Conservation (phyloP, 139 green algal species). For the Chlamydomonas urium region DNA sequence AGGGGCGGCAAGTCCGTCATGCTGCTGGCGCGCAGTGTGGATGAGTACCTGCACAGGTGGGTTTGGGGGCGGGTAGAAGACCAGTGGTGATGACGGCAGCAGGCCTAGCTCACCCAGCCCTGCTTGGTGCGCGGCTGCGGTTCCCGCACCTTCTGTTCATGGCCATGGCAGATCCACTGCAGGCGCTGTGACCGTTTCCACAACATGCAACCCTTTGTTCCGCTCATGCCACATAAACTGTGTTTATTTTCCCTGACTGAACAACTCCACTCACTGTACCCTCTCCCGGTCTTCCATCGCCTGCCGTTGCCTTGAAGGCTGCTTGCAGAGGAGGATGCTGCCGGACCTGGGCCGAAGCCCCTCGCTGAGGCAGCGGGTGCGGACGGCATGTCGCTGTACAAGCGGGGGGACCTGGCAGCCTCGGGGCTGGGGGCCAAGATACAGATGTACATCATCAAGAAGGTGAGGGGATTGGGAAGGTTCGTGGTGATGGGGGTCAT, state of each 20-base stretch:
- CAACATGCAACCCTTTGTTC: too few species aligned
- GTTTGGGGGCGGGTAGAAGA: too few species aligned
- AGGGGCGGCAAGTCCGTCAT: slow-evolving; percentile 32
- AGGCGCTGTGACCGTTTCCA: too few species aligned
- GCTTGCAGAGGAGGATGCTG: slow-evolving; percentile 66
- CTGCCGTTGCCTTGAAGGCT: slow-evolving; percentile 35
- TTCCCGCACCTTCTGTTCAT: too few species aligned
- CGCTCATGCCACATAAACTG: too few species aligned
- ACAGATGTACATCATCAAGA: slow-evolving; percentile 60
- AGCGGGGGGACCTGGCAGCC: slow-evolving; percentile 34
- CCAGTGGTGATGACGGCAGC: too few species aligned
- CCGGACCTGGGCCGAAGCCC: background rate
- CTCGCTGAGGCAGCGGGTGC: slow-evolving; percentile 39
- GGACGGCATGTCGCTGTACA: slow-evolving; percentile 48
- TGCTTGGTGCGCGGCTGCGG: too few species aligned
- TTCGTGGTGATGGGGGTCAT: background rate
- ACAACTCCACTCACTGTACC: too few species aligned
- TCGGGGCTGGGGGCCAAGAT: slow-evolving; percentile 35
- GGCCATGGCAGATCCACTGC: too few species aligned
- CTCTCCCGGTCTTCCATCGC: too few species aligned
- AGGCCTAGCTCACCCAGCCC: too few species aligned
- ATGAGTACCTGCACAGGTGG: slow-evolving; percentile 70
- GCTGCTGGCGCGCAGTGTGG: slow-evolving; percentile 58
- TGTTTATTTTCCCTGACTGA: too few species aligned
- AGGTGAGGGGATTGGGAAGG: slow-evolving; percentile 18